Evolutionary conservation across 768 basidiomycete species (phyloP), one percentile per base, ranked within the genome.

Genomic region (Mycena sanguinolenta): DNA sequence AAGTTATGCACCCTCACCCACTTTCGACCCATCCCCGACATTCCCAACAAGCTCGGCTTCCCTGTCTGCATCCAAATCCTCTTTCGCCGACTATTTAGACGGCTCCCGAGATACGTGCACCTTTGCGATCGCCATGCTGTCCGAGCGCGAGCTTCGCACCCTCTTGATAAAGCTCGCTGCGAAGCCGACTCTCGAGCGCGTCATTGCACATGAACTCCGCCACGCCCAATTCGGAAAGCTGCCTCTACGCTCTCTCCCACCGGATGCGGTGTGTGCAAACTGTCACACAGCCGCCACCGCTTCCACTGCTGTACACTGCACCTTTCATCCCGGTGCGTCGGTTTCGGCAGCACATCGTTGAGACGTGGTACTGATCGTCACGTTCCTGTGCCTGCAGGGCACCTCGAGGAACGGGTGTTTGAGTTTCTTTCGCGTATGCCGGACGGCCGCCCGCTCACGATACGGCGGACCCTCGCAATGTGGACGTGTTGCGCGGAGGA

Each of bases 401-500:
- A 78, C 55, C 76, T 85, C 9, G 77, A 82, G 63, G 79, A 82
- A 38, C 80, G 83, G 57, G 73, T 80, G 3, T 85, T 82, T 68
- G 84, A 85, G 65, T 85, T 85, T 72, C 74, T 83, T 8, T 81
- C 82, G 27, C 73, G 77, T n/a, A 79, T 79, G 2, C 77, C 81
- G 14, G 79, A 81, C 32, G 81, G 81, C 19, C 77, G 73, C 38
- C 65, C 74, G 4, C 79, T 77, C 65, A 77, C 78, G 38, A 79
- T 78, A 16, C 74, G 81, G 28, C 80, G 79, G 46, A 81, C 76
- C 13, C 77, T 85, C 19, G 78, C 78, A 16, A 85, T 85, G 83
- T 86, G 85, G 85, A 85, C 79, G 57, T 86, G 85, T 73, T 86
- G 84, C 72, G 81, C 84, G 53, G 83, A 85, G 65, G 84, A 84